Evolutionary conservation across 139 green algal species (phyloP).

Genomic region (Choricystis sp.): DNA sequence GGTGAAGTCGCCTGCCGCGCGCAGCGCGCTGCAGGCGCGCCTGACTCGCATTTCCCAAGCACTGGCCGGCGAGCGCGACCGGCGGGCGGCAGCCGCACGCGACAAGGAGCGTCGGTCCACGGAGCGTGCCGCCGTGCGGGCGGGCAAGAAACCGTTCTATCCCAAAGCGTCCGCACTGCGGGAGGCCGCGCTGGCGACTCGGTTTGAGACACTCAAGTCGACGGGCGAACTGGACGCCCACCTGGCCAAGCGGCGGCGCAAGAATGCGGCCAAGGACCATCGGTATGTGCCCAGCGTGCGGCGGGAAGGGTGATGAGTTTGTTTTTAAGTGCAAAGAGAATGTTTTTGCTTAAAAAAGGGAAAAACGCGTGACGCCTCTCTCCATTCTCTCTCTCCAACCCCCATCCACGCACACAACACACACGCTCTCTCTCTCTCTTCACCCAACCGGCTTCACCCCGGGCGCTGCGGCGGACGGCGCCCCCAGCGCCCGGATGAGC

Average conservation of each 20-base stretch:
- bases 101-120: neutral
- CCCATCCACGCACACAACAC: neutral
- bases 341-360: neutral
- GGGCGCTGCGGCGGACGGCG: neutral
- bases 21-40: neutral
- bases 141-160: constrained; percentile 57
- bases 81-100: neutral
- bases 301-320: neutral
- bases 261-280: constrained; percentile 66
- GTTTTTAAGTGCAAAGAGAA: neutral
- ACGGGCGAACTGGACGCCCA: constrained; percentile 45
- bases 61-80: neutral
- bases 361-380: too few species aligned
- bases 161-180: constrained; percentile 37
- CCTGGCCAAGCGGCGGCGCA: constrained; percentile 55
- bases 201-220: constrained; percentile 51
- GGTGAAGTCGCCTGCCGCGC: neutral
- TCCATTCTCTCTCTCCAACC: neutral
- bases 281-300: constrained; percentile 24
- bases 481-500: constrained; percentile 18
- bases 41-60: neutral
- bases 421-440: neutral
- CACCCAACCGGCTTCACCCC: neutral
- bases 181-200: constrained; percentile 33
- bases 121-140: constrained; percentile 27